Evolutionary conservation across 2,329 filamentous ascomycete genomes (phyloP), one percentile per base, ranked within the genome.

Genomic region (Cordyceps cicadae): DNA sequence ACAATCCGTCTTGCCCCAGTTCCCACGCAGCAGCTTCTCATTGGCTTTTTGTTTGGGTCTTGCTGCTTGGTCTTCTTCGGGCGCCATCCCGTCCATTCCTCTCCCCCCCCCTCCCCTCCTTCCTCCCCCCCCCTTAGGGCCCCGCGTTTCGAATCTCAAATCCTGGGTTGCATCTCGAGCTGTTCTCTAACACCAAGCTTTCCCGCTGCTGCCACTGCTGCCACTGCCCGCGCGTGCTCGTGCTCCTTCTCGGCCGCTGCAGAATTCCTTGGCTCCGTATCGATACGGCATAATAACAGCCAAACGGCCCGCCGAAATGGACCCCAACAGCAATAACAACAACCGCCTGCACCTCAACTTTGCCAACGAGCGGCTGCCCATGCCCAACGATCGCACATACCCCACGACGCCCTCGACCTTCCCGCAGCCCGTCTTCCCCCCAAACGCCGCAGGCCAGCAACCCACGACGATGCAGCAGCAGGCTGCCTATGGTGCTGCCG

Each of bases 381-480:
- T 83, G 60, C 69, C 74, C 69, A 81, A 80, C 72, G 87, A 88
- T 72, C 82, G 87, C 71, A 80, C 85, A 66, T 92, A 90, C 80
- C 89, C 88, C 67, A 92, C 93, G 58, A 97, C 93, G 11, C 93
- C 93, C 57, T 97, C 93, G 66, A 96, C 92, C 62, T 97, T 97
- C 71, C 93, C 93, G 14, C 93, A 97, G 77, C 92, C 92, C 63
- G 89, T 96, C 72, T 84, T 82, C 66, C 77, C 79, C 62, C 65
- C 63, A n/a, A 50, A 37, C 9, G 59, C 62, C 19, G 61, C 60
- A 15, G 64, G 70, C 53, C 68, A 67, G 61, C 24, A 46, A 66
- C 65, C 55, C 69, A 68, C 52, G 46, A 71, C 74, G 64, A 67
- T 71, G 57, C 72, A 73, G 59, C 74, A 76, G 62, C 77, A 77